Conservation (phyloP, 257 asterid genomes). For the Hygrophila difformis region DNA sequence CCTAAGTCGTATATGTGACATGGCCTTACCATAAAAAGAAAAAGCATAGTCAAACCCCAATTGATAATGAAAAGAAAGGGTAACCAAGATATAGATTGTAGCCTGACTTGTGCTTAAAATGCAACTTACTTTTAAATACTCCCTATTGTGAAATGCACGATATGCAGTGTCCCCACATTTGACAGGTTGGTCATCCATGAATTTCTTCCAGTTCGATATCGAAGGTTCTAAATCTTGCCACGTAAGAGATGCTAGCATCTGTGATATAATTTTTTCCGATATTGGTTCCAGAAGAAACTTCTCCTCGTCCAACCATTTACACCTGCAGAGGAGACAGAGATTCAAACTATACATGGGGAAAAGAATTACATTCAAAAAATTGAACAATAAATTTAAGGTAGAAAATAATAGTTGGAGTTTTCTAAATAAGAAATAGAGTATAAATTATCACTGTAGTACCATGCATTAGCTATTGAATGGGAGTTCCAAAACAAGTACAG, state of each 20-base stretch:
- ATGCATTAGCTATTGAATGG: constrained; percentile 78
- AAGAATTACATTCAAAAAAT: constrained; percentile 17
- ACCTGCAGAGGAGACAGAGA: constrained; percentile 45
- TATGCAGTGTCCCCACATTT: too few species aligned
- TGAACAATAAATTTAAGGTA: too few species aligned
- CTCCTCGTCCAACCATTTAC: constrained; percentile 86
- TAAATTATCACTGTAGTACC: constrained; percentile 49
- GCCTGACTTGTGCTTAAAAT: constrained; percentile 4
- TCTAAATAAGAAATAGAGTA: too few species aligned
- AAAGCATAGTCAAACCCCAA: background rate
- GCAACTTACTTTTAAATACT: constrained; percentile 67
- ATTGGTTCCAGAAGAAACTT: constrained; percentile 90
- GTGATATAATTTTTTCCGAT: constrained; percentile 83
- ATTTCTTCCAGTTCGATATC: constrained; percentile 54
- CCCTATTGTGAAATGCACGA: constrained; percentile 91
- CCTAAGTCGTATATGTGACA: constrained; percentile 86
- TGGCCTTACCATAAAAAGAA: constrained; percentile 36
- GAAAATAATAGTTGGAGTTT: too few species aligned
- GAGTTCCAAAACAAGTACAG: constrained; percentile 84
- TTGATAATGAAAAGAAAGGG: too few species aligned
- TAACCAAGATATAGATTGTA: too few species aligned
- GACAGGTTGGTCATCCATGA: constrained; percentile 85
- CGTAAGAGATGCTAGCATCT: constrained; percentile 77
- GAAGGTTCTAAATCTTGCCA: constrained; percentile 66
- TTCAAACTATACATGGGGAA: too few species aligned